Conservation (phyloP, 495 filamentous ascomycete species). For the Aspergillus sclerotioniger region DNA sequence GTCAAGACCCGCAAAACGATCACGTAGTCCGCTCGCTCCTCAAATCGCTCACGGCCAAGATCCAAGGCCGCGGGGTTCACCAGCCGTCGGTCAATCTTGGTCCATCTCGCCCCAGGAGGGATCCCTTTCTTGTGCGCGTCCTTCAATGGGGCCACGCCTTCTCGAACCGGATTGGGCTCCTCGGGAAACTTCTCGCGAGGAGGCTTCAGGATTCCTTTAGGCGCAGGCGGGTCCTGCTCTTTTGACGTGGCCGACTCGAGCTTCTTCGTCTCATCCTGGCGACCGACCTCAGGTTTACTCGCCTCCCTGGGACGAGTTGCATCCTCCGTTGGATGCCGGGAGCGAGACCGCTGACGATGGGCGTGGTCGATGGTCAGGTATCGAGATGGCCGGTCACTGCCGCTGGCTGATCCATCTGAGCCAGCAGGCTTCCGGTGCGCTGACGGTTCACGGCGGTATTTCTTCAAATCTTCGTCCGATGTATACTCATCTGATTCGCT, state of each 20-base stretch:
- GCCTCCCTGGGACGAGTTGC: slow-evolving; percentile 6
- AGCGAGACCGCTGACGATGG: slow-evolving; percentile 25
- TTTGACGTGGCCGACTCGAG: slow-evolving; percentile 29
- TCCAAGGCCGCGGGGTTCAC: slow-evolving; percentile 81
- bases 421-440: slow-evolving; percentile 19
- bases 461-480: slow-evolving; percentile 40
- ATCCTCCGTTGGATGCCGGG: slow-evolving; percentile 24
- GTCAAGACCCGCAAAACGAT: slow-evolving; percentile 78
- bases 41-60: slow-evolving; percentile 74
- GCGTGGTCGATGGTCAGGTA: slow-evolving; percentile 11
- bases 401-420: slow-evolving; percentile 21
- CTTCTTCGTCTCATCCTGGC: slow-evolving; percentile 28
- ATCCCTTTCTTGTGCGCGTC: slow-evolving; percentile 72
- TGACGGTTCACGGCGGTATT: slow-evolving; percentile 34
- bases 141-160: slow-evolving; percentile 86
- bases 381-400: slow-evolving; percentile 10
- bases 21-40: slow-evolving; percentile 77
- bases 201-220: slow-evolving; percentile 71
- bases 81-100: slow-evolving; percentile 78
- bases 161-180: slow-evolving; percentile 70
- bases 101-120: slow-evolving; percentile 79
- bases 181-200: slow-evolving; percentile 77
- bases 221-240: slow-evolving; percentile 36
- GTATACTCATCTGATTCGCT: slow-evolving; percentile 34
- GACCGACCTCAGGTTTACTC: slow-evolving; percentile 1